A percentile compares a stretch with the other conserved stretches of the same genome.
Conservation (phyloP, 805 yeast species). For the Saccharomycopsis capsularis region DNA sequence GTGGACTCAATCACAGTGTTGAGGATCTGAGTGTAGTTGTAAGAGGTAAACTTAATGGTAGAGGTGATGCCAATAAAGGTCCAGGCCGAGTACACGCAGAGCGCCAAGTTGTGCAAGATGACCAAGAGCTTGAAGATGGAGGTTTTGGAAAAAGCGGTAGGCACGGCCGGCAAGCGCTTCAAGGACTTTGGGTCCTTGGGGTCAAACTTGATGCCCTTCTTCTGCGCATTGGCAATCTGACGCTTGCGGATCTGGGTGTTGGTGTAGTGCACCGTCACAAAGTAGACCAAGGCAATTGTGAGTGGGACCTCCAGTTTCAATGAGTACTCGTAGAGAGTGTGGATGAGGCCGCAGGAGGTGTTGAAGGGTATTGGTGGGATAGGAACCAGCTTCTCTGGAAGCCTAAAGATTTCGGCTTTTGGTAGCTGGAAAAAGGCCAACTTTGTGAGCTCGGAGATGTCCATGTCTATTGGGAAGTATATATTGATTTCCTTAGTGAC, state of each 20-base stretch:
- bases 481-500: too few relatives aligned
- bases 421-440: constrained; percentile 12
- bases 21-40: constrained; percentile 28
- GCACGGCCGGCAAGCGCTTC: constrained; percentile 45
- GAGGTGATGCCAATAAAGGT: constrained; percentile 59
- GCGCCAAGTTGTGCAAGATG: constrained; percentile 50
- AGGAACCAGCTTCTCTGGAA: constrained; percentile 7
- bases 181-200: constrained; percentile 21
- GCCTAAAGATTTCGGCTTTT: constrained; percentile 6
- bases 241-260: constrained; percentile 43
- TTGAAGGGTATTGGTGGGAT: constrained; percentile 15
- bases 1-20: constrained; percentile 11
- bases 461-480: too few relatives aligned
- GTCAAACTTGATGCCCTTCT: constrained; percentile 26
- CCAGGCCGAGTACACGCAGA: constrained; percentile 65
- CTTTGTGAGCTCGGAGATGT: constrained; percentile 1
- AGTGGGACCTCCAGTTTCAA: constrained; percentile 37
- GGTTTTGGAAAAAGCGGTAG: constrained; percentile 41
- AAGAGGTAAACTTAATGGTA: constrained; percentile 39
- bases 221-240: constrained; percentile 31
- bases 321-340: constrained; percentile 8
- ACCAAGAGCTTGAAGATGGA: constrained; percentile 46
- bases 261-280: constrained; percentile 46
- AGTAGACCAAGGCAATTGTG: constrained; percentile 51
- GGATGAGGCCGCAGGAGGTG: neutral